Conservation (phyloP, 805 yeast genomes). For the Wickerhamiella musiphila region DNA sequence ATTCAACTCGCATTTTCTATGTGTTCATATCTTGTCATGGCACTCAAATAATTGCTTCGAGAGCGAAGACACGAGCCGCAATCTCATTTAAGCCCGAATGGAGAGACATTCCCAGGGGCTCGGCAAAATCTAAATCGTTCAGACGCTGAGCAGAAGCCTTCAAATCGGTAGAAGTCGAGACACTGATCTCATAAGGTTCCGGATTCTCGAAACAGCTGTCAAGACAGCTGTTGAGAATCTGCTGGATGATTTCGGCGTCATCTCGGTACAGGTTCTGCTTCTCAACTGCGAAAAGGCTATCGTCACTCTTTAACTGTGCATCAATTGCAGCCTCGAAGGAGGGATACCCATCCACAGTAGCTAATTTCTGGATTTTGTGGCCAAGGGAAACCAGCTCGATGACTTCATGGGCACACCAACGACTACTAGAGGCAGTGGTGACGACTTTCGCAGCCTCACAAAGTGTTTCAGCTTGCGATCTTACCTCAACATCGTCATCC, state of each 20-base stretch:
- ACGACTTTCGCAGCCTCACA: too few species aligned
- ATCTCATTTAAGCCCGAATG: too few species aligned
- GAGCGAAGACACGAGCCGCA: too few species aligned
- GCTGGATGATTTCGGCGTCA: conserved; percentile 21
- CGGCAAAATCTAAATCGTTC: too few species aligned
- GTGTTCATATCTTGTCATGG: too few species aligned
- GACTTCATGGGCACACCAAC: background rate
- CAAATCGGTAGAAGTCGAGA: too few species aligned
- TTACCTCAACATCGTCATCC: too few species aligned
- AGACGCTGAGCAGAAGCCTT: too few species aligned
- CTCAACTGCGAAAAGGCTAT: conserved; percentile 46
- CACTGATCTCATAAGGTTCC: background rate
- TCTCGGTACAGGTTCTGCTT: conserved; percentile 49
- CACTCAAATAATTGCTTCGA: too few species aligned
- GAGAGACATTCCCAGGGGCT: too few species aligned
- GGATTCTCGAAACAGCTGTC: background rate
- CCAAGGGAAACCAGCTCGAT: background rate
- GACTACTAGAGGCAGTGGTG: background rate
- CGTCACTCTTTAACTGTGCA: conserved; percentile 15
- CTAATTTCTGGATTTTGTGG: conserved; percentile 1
- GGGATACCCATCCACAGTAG: conserved; percentile 3
- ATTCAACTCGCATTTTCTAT: too few species aligned
- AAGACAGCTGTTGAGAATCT: conserved; percentile 1
- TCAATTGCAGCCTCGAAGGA: conserved; percentile 9
- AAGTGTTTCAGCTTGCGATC: too few species aligned